Evolutionary conservation across 2,329 filamentous ascomycete species (phyloP), one percentile per base, ranked within the genome.

Genomic region (Tolypocladium inflatum): DNA sequence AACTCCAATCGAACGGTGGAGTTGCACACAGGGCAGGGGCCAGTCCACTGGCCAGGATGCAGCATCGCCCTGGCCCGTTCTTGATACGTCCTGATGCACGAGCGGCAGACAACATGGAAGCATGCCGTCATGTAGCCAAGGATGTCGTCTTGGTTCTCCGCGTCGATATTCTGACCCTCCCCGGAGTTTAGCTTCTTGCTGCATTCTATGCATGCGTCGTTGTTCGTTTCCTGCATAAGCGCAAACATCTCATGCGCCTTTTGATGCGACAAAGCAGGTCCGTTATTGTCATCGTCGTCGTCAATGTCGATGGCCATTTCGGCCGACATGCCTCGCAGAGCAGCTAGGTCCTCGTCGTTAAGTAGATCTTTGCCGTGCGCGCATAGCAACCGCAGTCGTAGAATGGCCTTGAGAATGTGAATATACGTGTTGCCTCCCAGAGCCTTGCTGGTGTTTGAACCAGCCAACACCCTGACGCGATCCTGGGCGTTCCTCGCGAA

Each of bases 311-410:
- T 96, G 2, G 94, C 90, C 62, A 90, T 90, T 43, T 90, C 87
- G 10, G 85, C 85, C n/a, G 86, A 91, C 72, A 90, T 81, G 30
- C 92, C 93, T 68, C 91, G 88, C 55, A 93, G 84, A 4, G 88
- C 79, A 63, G 88, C 85, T 52, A 96, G 76, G 66, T 97, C 93
- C 23, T 93, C 88, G 41, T 92, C 85, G 58, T 86, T 90, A 3
- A 99, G 80, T 9, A 99, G 81, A 60, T 97, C 93, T 63, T 88
- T 89, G n/a, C 94, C 94, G 69, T 97, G 93, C 1, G 92, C 94
- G 68, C 92, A 97, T 55, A 97, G 88, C 45, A 96, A 80, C 11
- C 94, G 89, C 21, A 99, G 82, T 37, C 93, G 88, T 63, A 95
- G 81, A 67, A 99, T 96, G 5, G 91, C 90, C 63, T 94, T 92